Percentiles rank a stretch among this genome's conserved stretches.
These are phyloP conservation scores for Pythium biforme DNA, from an alignment of 352 stramenopile species.

Conservation along the genomic window DNA sequence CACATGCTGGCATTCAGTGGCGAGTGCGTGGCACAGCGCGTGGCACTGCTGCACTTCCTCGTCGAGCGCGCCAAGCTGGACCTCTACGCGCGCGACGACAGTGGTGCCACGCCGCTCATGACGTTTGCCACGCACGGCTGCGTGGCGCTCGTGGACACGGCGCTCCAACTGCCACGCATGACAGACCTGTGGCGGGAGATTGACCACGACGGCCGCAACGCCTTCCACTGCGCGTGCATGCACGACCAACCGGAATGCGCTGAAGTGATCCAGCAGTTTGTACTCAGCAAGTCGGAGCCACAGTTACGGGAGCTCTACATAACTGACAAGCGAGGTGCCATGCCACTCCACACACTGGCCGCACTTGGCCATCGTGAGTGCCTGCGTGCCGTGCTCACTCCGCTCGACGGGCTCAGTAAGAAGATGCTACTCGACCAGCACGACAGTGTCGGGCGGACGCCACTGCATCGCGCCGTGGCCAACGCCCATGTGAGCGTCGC, in stretches of 20 bases:
- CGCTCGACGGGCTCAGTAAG: neutral
- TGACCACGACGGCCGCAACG: slow-evolving; percentile 38
- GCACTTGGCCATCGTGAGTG: slow-evolving; percentile 55
- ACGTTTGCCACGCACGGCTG: slow-evolving; percentile 51
- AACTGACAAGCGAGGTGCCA: slow-evolving; percentile 30
- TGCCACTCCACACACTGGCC: slow-evolving; percentile 47
- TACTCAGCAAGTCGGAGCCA: slow-evolving; percentile 8
- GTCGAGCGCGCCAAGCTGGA: slow-evolving; percentile 34
- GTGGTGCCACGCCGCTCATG: slow-evolving; percentile 52
- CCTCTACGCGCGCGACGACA: slow-evolving; percentile 39
- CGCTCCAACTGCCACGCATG: slow-evolving; percentile 33
- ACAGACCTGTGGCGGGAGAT: slow-evolving; percentile 27
- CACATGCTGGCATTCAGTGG: slow-evolving; percentile 62
- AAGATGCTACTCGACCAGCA: neutral
- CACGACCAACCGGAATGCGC: slow-evolving; percentile 63
- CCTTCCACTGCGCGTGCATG: slow-evolving; percentile 60
- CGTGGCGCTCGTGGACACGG: slow-evolving; percentile 40
- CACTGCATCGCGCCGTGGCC: slow-evolving; percentile 44
- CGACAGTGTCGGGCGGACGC: slow-evolving; percentile 31
- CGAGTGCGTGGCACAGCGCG: slow-evolving; percentile 40
- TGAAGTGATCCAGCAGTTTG: slow-evolving; percentile 33
- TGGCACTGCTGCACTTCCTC: slow-evolving; percentile 59
- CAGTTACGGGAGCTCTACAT: slow-evolving; percentile 28
- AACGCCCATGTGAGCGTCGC: slow-evolving; percentile 31
- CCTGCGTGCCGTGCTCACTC: slow-evolving; percentile 37